Base-by-base conservation (phyloP, 805 yeast genomes). In the Saturnispora quitensis region DNA sequence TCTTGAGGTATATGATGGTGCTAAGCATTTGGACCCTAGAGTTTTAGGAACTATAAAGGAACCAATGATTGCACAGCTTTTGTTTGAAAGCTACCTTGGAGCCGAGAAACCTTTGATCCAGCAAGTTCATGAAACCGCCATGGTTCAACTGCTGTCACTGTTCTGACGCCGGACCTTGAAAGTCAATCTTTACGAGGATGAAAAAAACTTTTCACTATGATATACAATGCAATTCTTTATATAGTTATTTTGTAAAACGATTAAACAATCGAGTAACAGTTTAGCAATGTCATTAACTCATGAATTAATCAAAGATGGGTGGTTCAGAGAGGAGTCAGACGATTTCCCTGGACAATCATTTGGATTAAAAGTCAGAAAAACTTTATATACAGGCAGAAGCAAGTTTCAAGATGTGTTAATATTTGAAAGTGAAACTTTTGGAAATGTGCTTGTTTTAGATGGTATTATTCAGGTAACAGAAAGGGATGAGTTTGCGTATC, bases 391-490 rank as follows among this genome's bases (percentile, higher is more conserved):
- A 50, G 80, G 80, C 28, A 71, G 75, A 56, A 84, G 93, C 13
- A 75, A 73, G 61, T 89, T 78, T 69, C 97, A 89, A 69, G 96
- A 89, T 63, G 84, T 85, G 36, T 72, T 89, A 46, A 84, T 89
- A 18, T 90, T 89, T 67, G 75, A 83, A 62, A 82, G 90, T 48
- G 70, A 81, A 13, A 74, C 76, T 47, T 89, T 82, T 62, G 97
- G 97, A 27, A 89, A 89, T 62, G 97, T 90, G 8, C 73, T 89
- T 44, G 96, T 88, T 0, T 74, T 89, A 40, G 96, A 90, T 66
- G 96, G 96, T 7, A 87, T 87, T 31, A 79, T 89, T 51, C 97
- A 89, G 70, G 89, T 89, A 56, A 85, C 96, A 0, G 97, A 90
- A 65, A 74, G 89, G 53, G 97, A 90, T 68, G 97, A 89, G 67